Base-by-base conservation (phyloP, 805 yeast genomes). In the Starmerella gropengiesseri region DNA sequence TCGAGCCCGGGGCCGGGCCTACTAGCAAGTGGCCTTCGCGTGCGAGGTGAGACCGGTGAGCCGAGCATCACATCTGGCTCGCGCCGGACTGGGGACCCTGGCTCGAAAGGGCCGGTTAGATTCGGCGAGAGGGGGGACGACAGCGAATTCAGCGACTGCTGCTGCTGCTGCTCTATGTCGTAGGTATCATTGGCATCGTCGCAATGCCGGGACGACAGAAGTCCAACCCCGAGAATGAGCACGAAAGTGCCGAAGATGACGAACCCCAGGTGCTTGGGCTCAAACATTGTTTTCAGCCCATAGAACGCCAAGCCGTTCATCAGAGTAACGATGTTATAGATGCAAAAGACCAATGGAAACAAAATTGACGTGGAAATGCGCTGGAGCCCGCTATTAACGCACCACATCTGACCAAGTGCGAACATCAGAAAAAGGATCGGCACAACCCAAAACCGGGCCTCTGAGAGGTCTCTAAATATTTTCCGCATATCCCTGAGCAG, bases 341-440 rank as follows among this genome's bases (percentile, higher is more conserved):
- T 74, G 60, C 91, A 79, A 59, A 86, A 86, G 26, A 86, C 81
- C 49, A 86, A 64, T 1, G 95, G 95, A 56, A 85, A 86, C 25
- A 86, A 66, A 14, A 84, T 70, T 2, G 89, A 75, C 0, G 95
- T 82, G 40, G 85, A 77, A 31, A 78, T 70, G 45, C 70, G 70
- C 37, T 75, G 69, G 43, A 85, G 67, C 0, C 94, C 94, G 53
- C 73, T 67, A 61, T 85, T 85, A 46, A 86, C 69, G 30, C 82
- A 74, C 45, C 71, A 76, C 41, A 85, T 68, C 57, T 85, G 95
- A 12, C 75, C 65, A 2, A 81, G 70, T 7, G 91, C 84, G 27
- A 84, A 69, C 9, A 28, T 7, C 5, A 37, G 32, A 3, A 67
- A 57, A 14, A 81, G 54, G 1, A 63, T 34, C 14, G 81, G 66